These are phyloP conservation scores for Salvia splendens DNA, from an alignment of 257 asterid species.

Conservation along the genomic window DNA sequence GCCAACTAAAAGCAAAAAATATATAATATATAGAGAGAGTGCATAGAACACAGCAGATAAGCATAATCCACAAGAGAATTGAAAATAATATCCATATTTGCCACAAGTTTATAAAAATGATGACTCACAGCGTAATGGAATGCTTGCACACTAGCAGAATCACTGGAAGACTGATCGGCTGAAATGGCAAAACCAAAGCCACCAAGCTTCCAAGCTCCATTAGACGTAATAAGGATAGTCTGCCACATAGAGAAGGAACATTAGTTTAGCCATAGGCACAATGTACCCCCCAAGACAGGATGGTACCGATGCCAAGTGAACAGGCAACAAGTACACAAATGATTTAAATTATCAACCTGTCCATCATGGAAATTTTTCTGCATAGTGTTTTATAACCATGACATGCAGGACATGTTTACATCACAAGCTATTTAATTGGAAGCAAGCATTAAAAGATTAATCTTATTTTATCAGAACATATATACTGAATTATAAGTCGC, in stretches of 20 bases:
- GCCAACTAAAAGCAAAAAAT: slow-evolving; percentile 23
- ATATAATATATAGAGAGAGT: slow-evolving; percentile 4
- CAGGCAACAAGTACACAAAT: slow-evolving; percentile 15
- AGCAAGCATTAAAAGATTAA: slow-evolving; percentile 18
- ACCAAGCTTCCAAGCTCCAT: slow-evolving; percentile 99
- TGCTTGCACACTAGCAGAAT: slow-evolving; percentile 61
- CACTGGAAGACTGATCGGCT: slow-evolving; percentile 64
- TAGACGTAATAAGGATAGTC: slow-evolving; percentile 85
- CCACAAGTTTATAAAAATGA: slow-evolving; percentile 22
- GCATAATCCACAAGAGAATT: slow-evolving; percentile 1
- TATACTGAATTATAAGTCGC: neutral
- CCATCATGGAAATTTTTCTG: slow-evolving; percentile 15
- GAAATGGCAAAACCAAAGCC: slow-evolving; percentile 93
- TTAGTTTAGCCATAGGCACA: slow-evolving; percentile 31
- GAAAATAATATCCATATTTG: slow-evolving; percentile 31
- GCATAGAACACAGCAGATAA: slow-evolving; percentile 16
- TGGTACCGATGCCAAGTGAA: slow-evolving; percentile 3
- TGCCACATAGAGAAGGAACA: slow-evolving; percentile 40
- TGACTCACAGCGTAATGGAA: slow-evolving; percentile 97
- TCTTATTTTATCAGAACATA: slow-evolving; percentile 4
- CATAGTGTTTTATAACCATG: neutral
- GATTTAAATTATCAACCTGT: slow-evolving; percentile 18
- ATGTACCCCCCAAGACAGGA: slow-evolving; percentile 18
- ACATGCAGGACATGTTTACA: slow-evolving; percentile 3
- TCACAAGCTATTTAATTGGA: slow-evolving; percentile 13